These are phyloP conservation scores for Micractinium conductrix DNA, from an alignment of 139 green algal species.

Conservation along the genomic window DNA sequence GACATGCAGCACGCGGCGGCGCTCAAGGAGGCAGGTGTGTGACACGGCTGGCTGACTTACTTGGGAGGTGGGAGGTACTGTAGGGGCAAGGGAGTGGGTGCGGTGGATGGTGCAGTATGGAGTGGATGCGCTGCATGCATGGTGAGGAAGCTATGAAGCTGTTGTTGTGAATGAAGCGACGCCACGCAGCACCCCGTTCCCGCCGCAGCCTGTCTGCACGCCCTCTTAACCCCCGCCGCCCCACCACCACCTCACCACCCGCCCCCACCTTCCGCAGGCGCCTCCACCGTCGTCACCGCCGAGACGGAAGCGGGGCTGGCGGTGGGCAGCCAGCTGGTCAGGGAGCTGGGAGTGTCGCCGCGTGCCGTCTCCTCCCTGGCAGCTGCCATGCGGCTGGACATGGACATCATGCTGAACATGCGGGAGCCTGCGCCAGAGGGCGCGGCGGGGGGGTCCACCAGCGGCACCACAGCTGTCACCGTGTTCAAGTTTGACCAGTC, in stretches of 20 bases:
- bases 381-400: slow-evolving; percentile 44
- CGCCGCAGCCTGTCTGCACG: slow-evolving; percentile 1
- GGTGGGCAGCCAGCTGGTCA: slow-evolving; percentile 64
- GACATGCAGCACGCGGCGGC: slow-evolving; percentile 81
- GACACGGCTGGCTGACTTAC: slow-evolving; percentile 53
- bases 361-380: slow-evolving; percentile 40
- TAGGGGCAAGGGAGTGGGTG: neutral
- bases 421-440: neutral
- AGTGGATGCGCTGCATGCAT: neutral
- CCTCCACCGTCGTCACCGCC: slow-evolving; percentile 63
- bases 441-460: neutral
- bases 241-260: slow-evolving; percentile 57
- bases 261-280: slow-evolving; percentile 65
- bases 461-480: neutral
- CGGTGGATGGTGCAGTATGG: neutral
- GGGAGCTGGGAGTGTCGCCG: slow-evolving; percentile 41
- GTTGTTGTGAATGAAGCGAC: no score
- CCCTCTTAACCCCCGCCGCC: slow-evolving; percentile 33
- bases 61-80: no score
- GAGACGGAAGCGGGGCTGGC: slow-evolving; percentile 77
- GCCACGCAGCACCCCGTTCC: no score
- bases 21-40: slow-evolving; percentile 83
- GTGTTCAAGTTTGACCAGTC: slow-evolving; percentile 33
- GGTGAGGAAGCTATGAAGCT: no score
- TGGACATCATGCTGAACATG: slow-evolving; percentile 1